phyloP scores from a whole-genome alignment of 202 grass and related monocot species.

The Carex arenaria region DNA sequence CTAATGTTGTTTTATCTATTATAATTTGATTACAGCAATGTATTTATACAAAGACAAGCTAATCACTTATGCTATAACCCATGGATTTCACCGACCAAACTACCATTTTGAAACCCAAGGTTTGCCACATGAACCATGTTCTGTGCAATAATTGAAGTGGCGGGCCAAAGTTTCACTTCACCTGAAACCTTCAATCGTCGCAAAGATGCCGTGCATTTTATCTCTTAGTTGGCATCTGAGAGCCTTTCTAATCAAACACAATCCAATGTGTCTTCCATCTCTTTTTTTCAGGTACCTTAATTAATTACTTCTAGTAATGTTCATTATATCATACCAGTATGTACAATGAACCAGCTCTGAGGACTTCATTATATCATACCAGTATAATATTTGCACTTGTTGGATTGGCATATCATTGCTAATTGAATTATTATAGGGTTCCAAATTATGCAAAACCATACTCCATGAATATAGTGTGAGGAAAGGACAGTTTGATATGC shows the following conservation, averaged over 20 bases:
- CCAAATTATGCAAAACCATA: constrained; percentile 12
- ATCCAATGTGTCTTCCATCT: neutral
- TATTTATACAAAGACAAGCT: neutral
- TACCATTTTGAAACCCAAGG: neutral
- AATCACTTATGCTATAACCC: too few species aligned
- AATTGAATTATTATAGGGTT: neutral
- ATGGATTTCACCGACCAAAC: too few species aligned
- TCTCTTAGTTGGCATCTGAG: constrained; percentile 18
- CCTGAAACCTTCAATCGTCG: neutral
- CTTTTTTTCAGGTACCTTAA: neutral
- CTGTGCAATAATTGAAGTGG: constrained; percentile 4
- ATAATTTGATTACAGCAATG: neutral
- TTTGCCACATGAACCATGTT: constrained; percentile 13
- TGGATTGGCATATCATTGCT: neutral
- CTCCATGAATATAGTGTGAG: neutral
- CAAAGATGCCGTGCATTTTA: constrained; percentile 15
- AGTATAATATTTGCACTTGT: too few species aligned
- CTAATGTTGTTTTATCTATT: neutral
- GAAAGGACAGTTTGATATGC: neutral
- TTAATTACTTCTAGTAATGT: too few species aligned
- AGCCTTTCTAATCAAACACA: neutral
- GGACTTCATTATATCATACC: too few species aligned
- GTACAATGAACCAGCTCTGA: too few species aligned
- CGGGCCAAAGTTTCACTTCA: constrained; percentile 6
- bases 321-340: too few species aligned